Evolutionary conservation across 2,329 filamentous ascomycete species (phyloP), one percentile per base, ranked within the genome.

Genomic region (Monosporascus sp.): DNA sequence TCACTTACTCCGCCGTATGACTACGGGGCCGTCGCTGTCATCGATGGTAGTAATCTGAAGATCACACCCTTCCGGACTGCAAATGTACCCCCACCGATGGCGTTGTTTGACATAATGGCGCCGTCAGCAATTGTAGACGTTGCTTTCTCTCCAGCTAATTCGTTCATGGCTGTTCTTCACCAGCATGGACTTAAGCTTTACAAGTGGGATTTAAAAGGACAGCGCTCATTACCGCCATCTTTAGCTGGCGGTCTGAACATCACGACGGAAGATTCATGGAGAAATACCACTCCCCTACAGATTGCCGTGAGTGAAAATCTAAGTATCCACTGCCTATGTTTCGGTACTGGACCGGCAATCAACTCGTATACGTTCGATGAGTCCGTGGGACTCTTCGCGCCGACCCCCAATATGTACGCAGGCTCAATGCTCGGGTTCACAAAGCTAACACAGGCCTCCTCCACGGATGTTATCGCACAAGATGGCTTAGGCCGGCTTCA

Each of bases 11-110:
- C 86, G 11, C 91, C 91, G 1, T 69, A 88, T 57, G 93, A 97
- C 70, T 79, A 85, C 65, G 93, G 92, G 28, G 78, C 86, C 17
- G 85, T 95, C 41, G 88, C 86, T 9, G 91, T 96, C 5, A 84
- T 97, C 43, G 94, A 97, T 69, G 94, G 94, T 17, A 81, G 74
- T 48, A 82, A 67, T 3, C 71, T 97, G 54, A 96, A 95, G 67
- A 70, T 97, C 46, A 97, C 94, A 0, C 91, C 94, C 1, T 80
- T 99, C 59, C 81, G 89, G 57, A 80, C 86, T 49, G 88, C 91
- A 14, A 96, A 94, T 63, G 79, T 97, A 3, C 94, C 94, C 24
- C 94, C 94, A 28, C 94, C 94, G 1, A 97, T 97, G 91, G 85
- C 91, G 17, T 78, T 93, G 57, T 88, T 88, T 60, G 89, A 95